Evolutionary conservation across 1,139 yeast species (phyloP), one percentile per base, ranked within the genome.

Genomic region (Debaryomyces psychrophilus): DNA sequence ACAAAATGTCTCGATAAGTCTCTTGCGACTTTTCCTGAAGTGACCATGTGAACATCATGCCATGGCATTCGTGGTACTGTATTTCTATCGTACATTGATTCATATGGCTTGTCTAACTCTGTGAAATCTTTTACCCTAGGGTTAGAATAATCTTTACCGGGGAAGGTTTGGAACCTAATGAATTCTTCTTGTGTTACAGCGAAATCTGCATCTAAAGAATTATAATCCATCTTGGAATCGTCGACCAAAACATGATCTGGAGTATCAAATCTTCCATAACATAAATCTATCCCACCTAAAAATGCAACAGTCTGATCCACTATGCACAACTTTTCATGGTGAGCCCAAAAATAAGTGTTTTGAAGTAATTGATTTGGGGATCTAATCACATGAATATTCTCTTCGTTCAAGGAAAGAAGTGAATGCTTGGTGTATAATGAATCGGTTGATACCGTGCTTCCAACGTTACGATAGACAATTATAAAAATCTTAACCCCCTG

Each of bases 21-120:
- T 50, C 98, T 77, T 0, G 98, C 99, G 5, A 92, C 83, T 59
- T 92, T 95, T n/a, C 99, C 99, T 8, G 92, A 82, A 2, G 95
- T 84, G 69, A 90, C 83, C 96, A 92, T 93, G 59, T 93, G 98
- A 39, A 95, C 89, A 74, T 95, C 99, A 65, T 95, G 99, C 99
- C 99, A 95, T 5, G 99, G 99, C 99, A 95, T 95, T 58, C 99
- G 79, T 2, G 99, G 98, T 12, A 82, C 79, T 18, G 67, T 67
- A 27, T 80, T 73, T 52, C 99, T 79, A 64, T 95, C 96, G 62
- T 90, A 90, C 95, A 93, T 87, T 18, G 90, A 89, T 41, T 88
- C 95, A 60, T 86, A 90, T 1, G 99, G 99, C 53, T 82, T 83
- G 53, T 92, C 90, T 49, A 95, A 74, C 1, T 78, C 84, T 59